These are phyloP conservation scores for Penicillium silybi DNA, from an alignment of 495 filamentous ascomycete species.

Conservation along the genomic window DNA sequence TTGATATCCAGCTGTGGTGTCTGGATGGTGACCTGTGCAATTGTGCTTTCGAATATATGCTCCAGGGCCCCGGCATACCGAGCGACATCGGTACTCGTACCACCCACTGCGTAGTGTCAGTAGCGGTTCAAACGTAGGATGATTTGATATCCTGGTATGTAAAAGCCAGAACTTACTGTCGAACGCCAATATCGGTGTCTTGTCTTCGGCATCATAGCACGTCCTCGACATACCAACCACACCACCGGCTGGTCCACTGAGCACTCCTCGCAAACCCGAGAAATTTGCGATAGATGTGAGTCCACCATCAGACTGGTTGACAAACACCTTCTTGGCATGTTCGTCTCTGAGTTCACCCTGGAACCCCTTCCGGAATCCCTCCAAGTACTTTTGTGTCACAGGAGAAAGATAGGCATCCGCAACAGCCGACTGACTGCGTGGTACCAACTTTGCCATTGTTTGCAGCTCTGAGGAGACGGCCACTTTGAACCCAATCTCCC, in stretches of 20 bases:
- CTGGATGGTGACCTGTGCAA: conserved; percentile 73
- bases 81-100: conserved; percentile 87
- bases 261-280: conserved; percentile 47
- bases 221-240: conserved; percentile 23
- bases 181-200: conserved; percentile 59
- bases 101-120: conserved; percentile 80
- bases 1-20: conserved; percentile 91
- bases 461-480: conserved; percentile 54
- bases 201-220: conserved; percentile 57
- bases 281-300: conserved; percentile 24
- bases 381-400: conserved; percentile 21
- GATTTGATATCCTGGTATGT: too few species aligned
- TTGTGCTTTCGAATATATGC: conserved; percentile 91
- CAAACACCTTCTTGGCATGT: conserved; percentile 32
- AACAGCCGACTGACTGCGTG: conserved; percentile 10
- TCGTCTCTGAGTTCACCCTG: conserved; percentile 14
- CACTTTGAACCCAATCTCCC: conserved; percentile 65
- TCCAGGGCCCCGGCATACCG: conserved; percentile 83
- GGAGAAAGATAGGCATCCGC: conserved; percentile 16
- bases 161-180: conserved; percentile 53
- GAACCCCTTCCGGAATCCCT: conserved; percentile 50
- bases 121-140: too few species aligned
- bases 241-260: conserved; percentile 75
- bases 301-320: conserved; percentile 83
- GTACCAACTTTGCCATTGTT: conserved; percentile 59